Evolutionary conservation across 495 filamentous ascomycete species (phyloP).

Genomic region (Aspergillus leporis): DNA sequence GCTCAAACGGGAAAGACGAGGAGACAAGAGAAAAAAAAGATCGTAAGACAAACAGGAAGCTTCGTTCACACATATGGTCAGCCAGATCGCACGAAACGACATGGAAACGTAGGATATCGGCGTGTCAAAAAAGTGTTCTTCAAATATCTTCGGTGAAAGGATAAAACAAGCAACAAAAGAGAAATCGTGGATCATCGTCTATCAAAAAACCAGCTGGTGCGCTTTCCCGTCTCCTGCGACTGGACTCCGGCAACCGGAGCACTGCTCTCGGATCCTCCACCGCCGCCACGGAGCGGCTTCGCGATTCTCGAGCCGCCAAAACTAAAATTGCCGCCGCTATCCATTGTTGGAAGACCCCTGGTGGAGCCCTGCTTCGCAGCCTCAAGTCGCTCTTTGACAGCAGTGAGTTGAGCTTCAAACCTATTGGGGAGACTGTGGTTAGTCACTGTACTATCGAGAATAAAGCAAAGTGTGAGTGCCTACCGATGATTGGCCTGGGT

Average conservation of each 20-base stretch:
- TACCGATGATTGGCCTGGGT: constrained; percentile 95
- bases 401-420: constrained; percentile 94
- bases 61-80: constrained; percentile 9
- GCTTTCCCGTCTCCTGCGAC: constrained; percentile 49
- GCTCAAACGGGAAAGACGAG: background rate
- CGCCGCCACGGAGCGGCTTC: constrained; percentile 93
- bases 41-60: constrained; percentile 5
- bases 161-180: constrained; percentile 30
- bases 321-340: constrained; percentile 65
- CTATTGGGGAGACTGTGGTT: constrained; percentile 43
- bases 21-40: constrained; percentile 10
- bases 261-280: constrained; percentile 48
- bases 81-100: constrained; percentile 7
- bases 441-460: background rate
- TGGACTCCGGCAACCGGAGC: constrained; percentile 42
- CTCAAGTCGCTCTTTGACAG: constrained; percentile 96
- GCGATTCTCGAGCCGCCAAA: constrained; percentile 84
- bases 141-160: constrained; percentile 24
- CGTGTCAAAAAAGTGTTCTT: constrained; percentile 11
- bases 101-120: constrained; percentile 9
- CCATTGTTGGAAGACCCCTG: constrained; percentile 69
- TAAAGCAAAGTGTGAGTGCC: constrained; percentile 28
- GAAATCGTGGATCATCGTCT: constrained; percentile 43
- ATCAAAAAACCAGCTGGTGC: constrained; percentile 54
- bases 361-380: constrained; percentile 89